A percentile compares a stretch with the other conserved stretches of the same genome.
phyloP scores from a whole-genome alignment of 2,329 filamentous ascomycete genomes.

The Clonostachys rosea region DNA sequence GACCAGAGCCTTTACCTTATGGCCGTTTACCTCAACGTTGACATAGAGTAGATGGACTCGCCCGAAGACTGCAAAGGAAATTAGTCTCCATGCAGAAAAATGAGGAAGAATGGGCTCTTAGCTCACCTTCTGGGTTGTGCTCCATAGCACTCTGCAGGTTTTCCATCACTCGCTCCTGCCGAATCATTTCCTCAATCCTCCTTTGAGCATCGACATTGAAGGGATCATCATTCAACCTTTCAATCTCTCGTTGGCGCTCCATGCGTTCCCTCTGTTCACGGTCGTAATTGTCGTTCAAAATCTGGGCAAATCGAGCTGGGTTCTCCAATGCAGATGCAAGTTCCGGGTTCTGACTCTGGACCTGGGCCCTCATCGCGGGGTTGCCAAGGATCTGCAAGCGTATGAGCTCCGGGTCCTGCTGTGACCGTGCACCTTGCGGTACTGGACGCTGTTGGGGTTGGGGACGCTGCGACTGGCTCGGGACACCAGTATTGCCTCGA shows the following conservation, averaged over 20 bases:
- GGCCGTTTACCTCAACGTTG: constrained; percentile 88
- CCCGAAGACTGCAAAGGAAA: constrained; percentile 67
- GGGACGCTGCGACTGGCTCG: constrained; percentile 11
- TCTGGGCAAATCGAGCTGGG: constrained; percentile 68
- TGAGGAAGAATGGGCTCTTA: not conserved
- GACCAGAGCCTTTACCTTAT: constrained; percentile 91
- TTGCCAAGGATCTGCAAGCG: constrained; percentile 80
- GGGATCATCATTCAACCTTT: constrained; percentile 83
- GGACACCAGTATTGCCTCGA: constrained; percentile 39
- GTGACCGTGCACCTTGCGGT: constrained; percentile 12
- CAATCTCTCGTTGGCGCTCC: constrained; percentile 78
- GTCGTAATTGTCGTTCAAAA: constrained; percentile 63
- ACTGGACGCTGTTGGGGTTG: constrained; percentile 20
- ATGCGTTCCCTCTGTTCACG: constrained; percentile 68
- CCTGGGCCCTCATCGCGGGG: constrained; percentile 64
- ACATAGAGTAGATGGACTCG: constrained; percentile 96
- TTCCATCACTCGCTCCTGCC: constrained; percentile 89
- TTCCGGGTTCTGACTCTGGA: constrained; percentile 69
- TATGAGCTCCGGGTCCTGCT: constrained; percentile 69
- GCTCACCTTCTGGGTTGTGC: constrained; percentile 88
- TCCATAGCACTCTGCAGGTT: constrained; percentile 97
- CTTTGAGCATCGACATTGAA: constrained; percentile 90
- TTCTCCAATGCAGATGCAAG: constrained; percentile 74
- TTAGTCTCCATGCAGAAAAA: not conserved
- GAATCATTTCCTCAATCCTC: constrained; percentile 95